Percentiles rank a stretch among this genome's conserved stretches.
Conservation (phyloP, 2,329 filamentous ascomycete species). For the Aspergillus hiratsukae region DNA sequence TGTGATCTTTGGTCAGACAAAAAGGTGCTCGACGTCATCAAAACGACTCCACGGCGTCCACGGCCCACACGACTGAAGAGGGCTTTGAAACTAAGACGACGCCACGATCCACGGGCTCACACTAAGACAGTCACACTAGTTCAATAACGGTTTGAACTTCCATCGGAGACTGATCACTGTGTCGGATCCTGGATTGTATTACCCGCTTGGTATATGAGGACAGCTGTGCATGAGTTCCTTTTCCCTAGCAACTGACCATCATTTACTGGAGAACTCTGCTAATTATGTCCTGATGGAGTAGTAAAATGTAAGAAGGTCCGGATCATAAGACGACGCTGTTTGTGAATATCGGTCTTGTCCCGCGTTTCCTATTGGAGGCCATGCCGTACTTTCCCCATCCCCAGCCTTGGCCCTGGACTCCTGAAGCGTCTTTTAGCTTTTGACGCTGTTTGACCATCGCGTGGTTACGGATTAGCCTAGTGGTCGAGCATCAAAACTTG, state of each 20-base stretch:
- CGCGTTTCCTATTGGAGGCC: background rate
- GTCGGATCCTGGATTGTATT: slow-evolving; percentile 7
- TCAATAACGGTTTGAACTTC: slow-evolving; percentile 7
- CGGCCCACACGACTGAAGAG: slow-evolving; percentile 5
- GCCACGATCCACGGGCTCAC: slow-evolving; percentile 15
- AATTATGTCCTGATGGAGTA: slow-evolving; percentile 5
- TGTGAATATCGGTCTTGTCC: background rate
- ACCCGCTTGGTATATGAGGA: slow-evolving; percentile 6
- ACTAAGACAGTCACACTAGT: slow-evolving; percentile 3
- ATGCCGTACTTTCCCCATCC: background rate
- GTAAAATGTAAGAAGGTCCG: background rate
- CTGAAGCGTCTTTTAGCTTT: background rate
- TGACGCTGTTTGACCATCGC: slow-evolving; percentile 1
- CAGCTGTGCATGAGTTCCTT: background rate
- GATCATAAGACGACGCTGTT: background rate
- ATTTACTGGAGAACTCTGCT: background rate
- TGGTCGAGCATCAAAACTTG: background rate
- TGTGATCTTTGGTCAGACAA: background rate
- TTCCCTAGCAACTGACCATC: background rate
- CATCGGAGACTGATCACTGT: slow-evolving; percentile 1
- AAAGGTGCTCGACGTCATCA: background rate
- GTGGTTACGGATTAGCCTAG: background rate
- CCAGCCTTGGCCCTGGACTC: background rate
- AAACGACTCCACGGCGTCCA: slow-evolving; percentile 10
- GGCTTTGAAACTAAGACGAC: slow-evolving; percentile 7